Conservation (phyloP, 2,329 filamentous ascomycete species). For the Verticillium nonalfalfae region DNA sequence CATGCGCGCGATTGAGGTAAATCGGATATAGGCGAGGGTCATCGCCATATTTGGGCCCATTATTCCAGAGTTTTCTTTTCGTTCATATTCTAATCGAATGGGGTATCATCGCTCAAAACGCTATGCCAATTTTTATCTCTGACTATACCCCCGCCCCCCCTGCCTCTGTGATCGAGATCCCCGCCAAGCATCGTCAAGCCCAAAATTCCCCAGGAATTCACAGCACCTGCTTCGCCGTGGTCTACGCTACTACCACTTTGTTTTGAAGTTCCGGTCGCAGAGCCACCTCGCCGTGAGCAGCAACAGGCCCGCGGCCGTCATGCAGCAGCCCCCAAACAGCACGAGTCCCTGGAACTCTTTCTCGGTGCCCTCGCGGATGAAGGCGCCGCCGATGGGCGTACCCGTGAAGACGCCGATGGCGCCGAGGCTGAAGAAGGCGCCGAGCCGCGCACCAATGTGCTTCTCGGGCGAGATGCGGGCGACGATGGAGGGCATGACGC, state of each 20-base stretch:
- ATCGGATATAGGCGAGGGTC: too few relatives aligned
- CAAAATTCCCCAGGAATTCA: neutral
- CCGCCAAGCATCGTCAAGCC: neutral
- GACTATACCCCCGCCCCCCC: too few relatives aligned
- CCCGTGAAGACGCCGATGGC: conserved; percentile 5
- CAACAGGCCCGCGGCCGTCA: neutral
- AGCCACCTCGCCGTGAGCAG: neutral
- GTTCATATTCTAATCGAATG: neutral
- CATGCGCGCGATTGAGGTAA: too few relatives aligned
- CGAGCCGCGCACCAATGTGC: conserved; percentile 3
- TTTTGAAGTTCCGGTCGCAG: conserved; percentile 2
- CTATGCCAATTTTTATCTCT: neutral
- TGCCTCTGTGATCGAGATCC: too few relatives aligned
- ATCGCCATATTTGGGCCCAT: too few relatives aligned
- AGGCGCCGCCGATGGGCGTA: conserved; percentile 6
- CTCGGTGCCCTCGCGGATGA: conserved; percentile 1
- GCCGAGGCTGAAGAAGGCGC: conserved; percentile 4
- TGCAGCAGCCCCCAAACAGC: conserved; percentile 1
- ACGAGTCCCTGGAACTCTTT: conserved; percentile 1
- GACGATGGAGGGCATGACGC: conserved; percentile 3
- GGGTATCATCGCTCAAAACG: neutral
- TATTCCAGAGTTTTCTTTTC: too few relatives aligned
- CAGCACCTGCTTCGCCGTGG: neutral
- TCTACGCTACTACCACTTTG: neutral
- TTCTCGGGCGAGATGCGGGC: conserved; percentile 1